A percentile compares a stretch with the other conserved stretches of the same genome.
These are phyloP conservation scores for Catenaria anguillulae DNA, from an alignment of 371 early-diverging fungal species.

Conservation along the genomic window DNA sequence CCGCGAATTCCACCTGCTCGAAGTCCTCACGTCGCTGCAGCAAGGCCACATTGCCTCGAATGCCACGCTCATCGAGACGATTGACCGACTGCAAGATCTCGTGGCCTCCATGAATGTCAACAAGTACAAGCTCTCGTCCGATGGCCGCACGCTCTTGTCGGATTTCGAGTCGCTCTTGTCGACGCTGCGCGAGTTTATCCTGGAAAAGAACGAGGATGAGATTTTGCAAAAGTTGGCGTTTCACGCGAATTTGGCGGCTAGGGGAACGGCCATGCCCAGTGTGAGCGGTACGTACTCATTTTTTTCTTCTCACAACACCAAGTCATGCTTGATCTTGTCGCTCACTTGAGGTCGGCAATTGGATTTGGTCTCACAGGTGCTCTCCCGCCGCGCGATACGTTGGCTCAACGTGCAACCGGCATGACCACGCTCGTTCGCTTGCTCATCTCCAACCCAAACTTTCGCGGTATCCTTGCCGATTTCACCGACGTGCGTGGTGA, in stretches of 20 bases:
- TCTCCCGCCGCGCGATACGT: no score
- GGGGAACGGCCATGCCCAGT: neutral
- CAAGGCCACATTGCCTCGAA: neutral
- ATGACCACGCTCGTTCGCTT: neutral
- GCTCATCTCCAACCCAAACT: conserved; percentile 4
- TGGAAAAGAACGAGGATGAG: conserved; percentile 6
- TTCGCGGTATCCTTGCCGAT: conserved; percentile 3
- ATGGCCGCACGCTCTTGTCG: conserved; percentile 1
- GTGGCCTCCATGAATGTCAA: neutral
- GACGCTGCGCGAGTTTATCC: neutral
- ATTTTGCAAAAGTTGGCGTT: conserved; percentile 1
- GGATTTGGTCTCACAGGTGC: no score
- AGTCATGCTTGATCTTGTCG: no score
- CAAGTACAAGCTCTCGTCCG: neutral
- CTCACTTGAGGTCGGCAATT: no score
- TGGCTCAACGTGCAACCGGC: neutral
- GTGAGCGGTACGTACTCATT: no score
- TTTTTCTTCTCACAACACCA: no score
- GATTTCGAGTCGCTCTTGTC: neutral
- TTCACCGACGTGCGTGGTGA: neutral
- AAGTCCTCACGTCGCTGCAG: neutral
- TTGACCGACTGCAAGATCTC: neutral
- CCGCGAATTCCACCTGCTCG: neutral
- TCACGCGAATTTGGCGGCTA: neutral
- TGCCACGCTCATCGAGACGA: neutral